These are phyloP conservation scores for Tricholoma bakamatsutake DNA, from an alignment of 768 basidiomycete species.

Conservation along the genomic window DNA sequence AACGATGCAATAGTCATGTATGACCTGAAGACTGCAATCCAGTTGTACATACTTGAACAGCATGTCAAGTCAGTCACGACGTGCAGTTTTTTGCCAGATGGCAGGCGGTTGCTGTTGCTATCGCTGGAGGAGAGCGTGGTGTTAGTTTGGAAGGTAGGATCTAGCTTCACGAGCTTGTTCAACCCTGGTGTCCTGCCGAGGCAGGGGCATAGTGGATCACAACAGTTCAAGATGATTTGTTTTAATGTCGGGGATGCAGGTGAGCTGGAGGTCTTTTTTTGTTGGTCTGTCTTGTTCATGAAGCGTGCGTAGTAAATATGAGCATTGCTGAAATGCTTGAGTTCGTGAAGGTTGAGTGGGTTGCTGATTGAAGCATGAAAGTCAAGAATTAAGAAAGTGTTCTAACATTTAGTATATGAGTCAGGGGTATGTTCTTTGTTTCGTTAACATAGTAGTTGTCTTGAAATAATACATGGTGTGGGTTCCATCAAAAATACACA, in stretches of 20 bases:
- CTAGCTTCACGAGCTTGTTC: constrained; percentile 85
- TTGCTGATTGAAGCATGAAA: constrained; percentile 74
- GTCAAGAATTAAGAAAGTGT: constrained; percentile 77
- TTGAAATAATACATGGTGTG: no score
- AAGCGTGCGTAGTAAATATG: constrained; percentile 28
- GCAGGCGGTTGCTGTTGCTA: constrained; percentile 79
- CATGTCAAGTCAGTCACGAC: constrained; percentile 80
- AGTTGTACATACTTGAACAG: constrained; percentile 91
- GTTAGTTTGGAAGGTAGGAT: constrained; percentile 94
- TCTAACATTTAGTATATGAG: constrained; percentile 77
- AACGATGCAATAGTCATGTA: constrained; percentile 96
- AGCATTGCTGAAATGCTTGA: constrained; percentile 56
- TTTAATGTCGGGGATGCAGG: constrained; percentile 86
- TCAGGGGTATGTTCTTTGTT: no score
- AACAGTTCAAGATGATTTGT: constrained; percentile 83
- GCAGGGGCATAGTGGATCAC: constrained; percentile 75
- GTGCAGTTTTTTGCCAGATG: constrained; percentile 91
- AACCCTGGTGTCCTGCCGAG: constrained; percentile 87
- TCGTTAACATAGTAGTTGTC: no score
- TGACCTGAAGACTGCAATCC: constrained; percentile 92
- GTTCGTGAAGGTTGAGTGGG: constrained; percentile 80
- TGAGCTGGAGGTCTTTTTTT: no score
- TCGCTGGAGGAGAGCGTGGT: constrained; percentile 82
- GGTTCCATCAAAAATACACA: no score
- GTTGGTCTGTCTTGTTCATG: not conserved